phyloP scores from a whole-genome alignment of 139 green algal genomes.

The Coelastrella sp. region DNA sequence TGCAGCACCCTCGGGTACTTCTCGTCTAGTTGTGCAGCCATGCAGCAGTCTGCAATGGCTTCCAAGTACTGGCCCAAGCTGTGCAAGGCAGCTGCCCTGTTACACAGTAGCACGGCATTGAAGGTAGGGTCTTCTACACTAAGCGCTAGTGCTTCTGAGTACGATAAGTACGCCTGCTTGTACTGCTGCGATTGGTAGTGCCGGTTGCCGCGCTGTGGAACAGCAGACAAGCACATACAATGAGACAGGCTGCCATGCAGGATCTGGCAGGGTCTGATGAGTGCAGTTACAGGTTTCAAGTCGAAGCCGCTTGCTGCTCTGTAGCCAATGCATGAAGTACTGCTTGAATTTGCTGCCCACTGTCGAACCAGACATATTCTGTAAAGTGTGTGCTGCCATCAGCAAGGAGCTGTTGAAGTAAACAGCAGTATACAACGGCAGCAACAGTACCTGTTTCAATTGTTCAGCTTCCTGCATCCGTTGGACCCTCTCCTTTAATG shows the following conservation, averaged over 20 bases:
- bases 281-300: too few species aligned
- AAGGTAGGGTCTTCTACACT: conserved; percentile 41
- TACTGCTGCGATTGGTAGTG: conserved; percentile 58
- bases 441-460: conserved; percentile 60
- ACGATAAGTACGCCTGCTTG: conserved; percentile 52
- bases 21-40: conserved; percentile 55
- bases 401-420: too few species aligned
- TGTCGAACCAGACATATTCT: too few species aligned
- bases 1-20: conserved; percentile 59
- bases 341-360: too few species aligned
- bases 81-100: conserved; percentile 62
- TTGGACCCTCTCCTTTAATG: neutral
- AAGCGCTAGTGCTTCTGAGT: conserved; percentile 56
- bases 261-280: too few species aligned
- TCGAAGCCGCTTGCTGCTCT: too few species aligned
- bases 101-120: conserved; percentile 71
- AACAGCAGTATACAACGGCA: neutral
- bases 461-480: conserved; percentile 52
- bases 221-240: neutral
- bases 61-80: conserved; percentile 60
- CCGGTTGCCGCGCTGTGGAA: conserved; percentile 56
- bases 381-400: too few species aligned
- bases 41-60: conserved; percentile 71
- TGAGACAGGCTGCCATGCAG: too few species aligned
- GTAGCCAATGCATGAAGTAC: too few species aligned